phyloP scores from a whole-genome alignment of 306 rosid genomes.

The Oemleria cerasiformis region DNA sequence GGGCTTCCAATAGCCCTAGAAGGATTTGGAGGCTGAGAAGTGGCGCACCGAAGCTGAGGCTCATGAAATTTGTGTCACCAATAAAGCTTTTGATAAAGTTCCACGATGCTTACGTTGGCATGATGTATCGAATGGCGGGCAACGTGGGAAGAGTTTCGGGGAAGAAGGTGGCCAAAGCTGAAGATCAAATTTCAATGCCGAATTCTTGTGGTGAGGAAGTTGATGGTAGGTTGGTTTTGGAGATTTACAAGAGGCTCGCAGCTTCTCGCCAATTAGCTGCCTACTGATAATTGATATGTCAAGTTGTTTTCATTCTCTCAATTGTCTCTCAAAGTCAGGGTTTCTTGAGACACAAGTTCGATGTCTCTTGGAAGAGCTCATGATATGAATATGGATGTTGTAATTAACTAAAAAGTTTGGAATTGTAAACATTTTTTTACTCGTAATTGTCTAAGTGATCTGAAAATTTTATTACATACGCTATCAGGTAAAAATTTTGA shows the following conservation, averaged over 20 bases:
- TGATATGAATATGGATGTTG: not conserved
- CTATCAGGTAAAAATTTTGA: too few species aligned
- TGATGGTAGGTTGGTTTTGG: constrained; percentile 33
- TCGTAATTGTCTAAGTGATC: not conserved
- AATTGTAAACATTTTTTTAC: not conserved
- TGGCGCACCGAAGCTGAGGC: constrained; percentile 1
- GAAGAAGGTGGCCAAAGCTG: constrained; percentile 26
- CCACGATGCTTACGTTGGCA: constrained; percentile 32
- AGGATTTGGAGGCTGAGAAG: constrained; percentile 18
- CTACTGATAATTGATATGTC: not conserved
- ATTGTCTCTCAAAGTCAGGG: too few species aligned
- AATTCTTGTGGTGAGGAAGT: constrained; percentile 25
- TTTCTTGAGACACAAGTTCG: too few species aligned
- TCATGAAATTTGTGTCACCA: constrained; percentile 16
- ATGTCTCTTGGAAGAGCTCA: too few species aligned
- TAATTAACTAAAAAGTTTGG: not conserved
- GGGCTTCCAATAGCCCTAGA: not conserved
- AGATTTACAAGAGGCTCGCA: constrained; percentile 37
- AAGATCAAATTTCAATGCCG: constrained; percentile 17
- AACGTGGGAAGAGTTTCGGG: constrained; percentile 26
- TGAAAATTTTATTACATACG: not conserved
- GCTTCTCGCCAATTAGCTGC: constrained; percentile 21
- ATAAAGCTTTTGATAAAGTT: constrained; percentile 25
- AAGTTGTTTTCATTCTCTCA: not conserved
- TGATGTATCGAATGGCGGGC: constrained; percentile 33